Percentiles rank a stretch among this genome's conserved stretches.
phyloP scores from a whole-genome alignment of 2,329 filamentous ascomycete species.

The Aspergillus sp. region DNA sequence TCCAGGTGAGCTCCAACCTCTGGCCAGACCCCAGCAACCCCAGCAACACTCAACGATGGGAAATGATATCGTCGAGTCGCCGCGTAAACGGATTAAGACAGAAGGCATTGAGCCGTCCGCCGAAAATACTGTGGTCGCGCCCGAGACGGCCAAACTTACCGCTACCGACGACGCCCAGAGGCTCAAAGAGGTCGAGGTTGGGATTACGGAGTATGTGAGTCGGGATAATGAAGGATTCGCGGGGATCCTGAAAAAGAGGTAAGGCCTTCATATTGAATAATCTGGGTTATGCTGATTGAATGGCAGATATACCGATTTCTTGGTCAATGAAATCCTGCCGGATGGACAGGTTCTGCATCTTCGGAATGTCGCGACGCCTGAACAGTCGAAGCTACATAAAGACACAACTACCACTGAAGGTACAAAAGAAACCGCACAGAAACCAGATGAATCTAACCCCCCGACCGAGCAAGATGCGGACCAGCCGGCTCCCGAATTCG shows the following conservation, averaged over 20 bases:
- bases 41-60: no score
- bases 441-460: conserved; percentile 8
- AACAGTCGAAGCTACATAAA: conserved; percentile 5
- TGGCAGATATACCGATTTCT: conserved; percentile 74
- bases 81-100: conserved; percentile 30
- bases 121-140: conserved; percentile 10
- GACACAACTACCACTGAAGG: no score
- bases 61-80: conserved; percentile 24
- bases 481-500: conserved; percentile 16
- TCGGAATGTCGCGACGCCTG: conserved; percentile 36
- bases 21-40: no score
- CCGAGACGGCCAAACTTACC: conserved; percentile 7
- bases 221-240: conserved; percentile 51
- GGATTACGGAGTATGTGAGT: conserved; percentile 58
- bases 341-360: conserved; percentile 71
- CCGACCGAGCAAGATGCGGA: background rate
- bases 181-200: conserved; percentile 42
- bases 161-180: conserved; percentile 22
- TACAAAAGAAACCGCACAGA: conserved; percentile 2
- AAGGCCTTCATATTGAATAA: background rate
- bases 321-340: conserved; percentile 79
- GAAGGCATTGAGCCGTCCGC: conserved; percentile 12
- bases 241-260: conserved; percentile 61
- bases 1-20: background rate
- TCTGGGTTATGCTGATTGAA: background rate